Conservation (phyloP, 176 grass and related monocot genomes). For the Thinopyrum elongatum region DNA sequence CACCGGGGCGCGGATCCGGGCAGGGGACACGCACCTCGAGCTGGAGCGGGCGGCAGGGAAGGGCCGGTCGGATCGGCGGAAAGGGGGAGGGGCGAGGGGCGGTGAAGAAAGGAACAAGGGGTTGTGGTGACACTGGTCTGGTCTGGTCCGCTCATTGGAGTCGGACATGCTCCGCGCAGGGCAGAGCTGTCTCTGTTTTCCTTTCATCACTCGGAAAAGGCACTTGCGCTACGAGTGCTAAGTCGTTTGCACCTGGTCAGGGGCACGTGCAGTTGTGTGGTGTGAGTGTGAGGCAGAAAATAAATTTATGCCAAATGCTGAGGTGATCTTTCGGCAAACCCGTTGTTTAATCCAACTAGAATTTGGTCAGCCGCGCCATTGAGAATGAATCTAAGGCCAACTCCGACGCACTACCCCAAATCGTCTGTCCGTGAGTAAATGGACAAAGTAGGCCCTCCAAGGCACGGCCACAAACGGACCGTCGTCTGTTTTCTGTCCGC, state of each 20-base stretch:
- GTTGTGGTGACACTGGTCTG: not conserved
- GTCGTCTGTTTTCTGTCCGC: too few relatives aligned
- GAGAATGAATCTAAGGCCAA: too few relatives aligned
- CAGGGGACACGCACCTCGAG: not conserved
- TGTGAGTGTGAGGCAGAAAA: not conserved
- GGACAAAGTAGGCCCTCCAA: too few relatives aligned
- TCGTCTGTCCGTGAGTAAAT: too few relatives aligned
- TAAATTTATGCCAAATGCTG: not conserved
- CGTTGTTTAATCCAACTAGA: not conserved
- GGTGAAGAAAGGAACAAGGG: slow-evolving; percentile 16
- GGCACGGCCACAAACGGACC: too few relatives aligned
- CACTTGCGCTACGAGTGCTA: not conserved
- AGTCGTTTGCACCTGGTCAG: not conserved
- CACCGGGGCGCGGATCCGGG: slow-evolving; percentile 2
- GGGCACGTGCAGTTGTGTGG: not conserved
- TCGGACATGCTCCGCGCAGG: not conserved
- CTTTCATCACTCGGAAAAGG: not conserved
- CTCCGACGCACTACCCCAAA: too few relatives aligned
- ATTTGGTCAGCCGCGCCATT: too few relatives aligned
- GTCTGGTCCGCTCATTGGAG: not conserved
- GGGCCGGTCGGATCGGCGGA: not conserved
- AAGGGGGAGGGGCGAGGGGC: not conserved
- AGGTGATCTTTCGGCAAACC: not conserved
- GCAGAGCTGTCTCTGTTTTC: not conserved
- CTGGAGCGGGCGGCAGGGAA: not conserved